Evolutionary conservation across 176 grass and related monocot genomes (phyloP), one percentile per base, ranked within the genome.

Genomic region (Tillandsia leiboldiana): DNA sequence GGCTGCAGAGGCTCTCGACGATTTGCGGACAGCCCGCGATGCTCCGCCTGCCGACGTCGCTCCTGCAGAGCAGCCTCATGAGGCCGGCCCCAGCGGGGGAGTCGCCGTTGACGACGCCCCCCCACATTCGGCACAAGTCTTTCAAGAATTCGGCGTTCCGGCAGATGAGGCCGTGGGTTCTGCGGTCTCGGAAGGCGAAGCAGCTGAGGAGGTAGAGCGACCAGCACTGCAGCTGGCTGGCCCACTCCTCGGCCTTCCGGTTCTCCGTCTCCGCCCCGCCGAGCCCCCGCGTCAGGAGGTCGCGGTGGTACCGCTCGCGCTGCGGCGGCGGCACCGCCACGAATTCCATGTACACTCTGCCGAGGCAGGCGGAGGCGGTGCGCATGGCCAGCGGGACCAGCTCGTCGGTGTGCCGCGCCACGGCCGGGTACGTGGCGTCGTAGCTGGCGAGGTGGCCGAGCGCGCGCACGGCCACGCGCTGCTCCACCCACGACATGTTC

Each of bases 181-280:
- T 66, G 59, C 48, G 8, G 74, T 99, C 94, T 68, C 83, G 77
- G 64, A 79, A 83, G 4, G 94, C 87, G 51, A 99, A 80, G 78
- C 94, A 93, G 83, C 94, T 88, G 8, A 99, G 74, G 9, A 99
- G 67, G 76, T 93, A 90, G 51, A 99, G 89, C 5, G 87, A 99
- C 94, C 94, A 99, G 69, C 94, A 93, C 84, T 99, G 94, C 50
- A 99, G 90, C 82, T 99, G 94, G 84, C 87, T 93, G 10, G 94
- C 90, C 94, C 94, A 99, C 50, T 99, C 89, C 72, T 99, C 94
- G 8, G 87, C 94, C 80, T 92, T 92, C 54, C 84, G 64, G 15
- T 93, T 66, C 87, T 93, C 89, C 50, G 63, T 75, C 28, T 86
- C 93, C 2, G 26, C 59, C 3, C 53, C 82, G 23, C 12, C 83